A percentile compares a stretch with the other conserved stretches of the same genome.
These are phyloP conservation scores for Elongisporangium prolatum DNA, from an alignment of 352 stramenopile species.

Conservation along the genomic window DNA sequence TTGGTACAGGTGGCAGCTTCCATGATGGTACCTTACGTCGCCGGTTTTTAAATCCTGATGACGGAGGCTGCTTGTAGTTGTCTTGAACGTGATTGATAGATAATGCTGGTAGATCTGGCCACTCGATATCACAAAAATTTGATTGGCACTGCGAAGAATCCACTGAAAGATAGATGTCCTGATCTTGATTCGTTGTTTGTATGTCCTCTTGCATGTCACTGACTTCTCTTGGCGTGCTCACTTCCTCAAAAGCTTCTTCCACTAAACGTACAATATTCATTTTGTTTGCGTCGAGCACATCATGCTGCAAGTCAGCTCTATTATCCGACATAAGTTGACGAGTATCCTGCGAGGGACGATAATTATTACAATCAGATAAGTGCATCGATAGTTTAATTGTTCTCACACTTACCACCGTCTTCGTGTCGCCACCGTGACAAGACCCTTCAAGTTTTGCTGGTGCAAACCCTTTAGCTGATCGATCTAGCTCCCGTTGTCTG, in stretches of 20 bases:
- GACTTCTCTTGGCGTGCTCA: neutral
- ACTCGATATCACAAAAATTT: neutral
- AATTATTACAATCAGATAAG: neutral
- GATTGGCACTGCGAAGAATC: neutral
- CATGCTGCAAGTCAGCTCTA: neutral
- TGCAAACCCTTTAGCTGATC: constrained; percentile 44
- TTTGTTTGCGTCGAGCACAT: neutral
- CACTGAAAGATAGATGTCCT: neutral
- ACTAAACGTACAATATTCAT: neutral
- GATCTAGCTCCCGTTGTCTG: constrained; percentile 57
- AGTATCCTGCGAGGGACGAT: neutral
- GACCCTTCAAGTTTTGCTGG: neutral
- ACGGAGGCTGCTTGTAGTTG: neutral
- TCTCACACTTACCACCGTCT: neutral
- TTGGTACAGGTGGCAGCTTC: constrained; percentile 55
- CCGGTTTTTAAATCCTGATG: constrained; percentile 4
- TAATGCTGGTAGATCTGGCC: neutral
- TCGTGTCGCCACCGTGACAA: neutral
- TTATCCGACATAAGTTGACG: neutral
- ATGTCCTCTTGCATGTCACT: neutral
- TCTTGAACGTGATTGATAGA: neutral
- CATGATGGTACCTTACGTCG: constrained; percentile 35
- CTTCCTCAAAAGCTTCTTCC: neutral
- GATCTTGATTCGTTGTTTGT: neutral
- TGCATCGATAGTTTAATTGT: neutral